Percentiles rank a stretch among this genome's conserved stretches.
These are phyloP conservation scores for Picea glauca DNA, from an alignment of 75 land plant species.

Conservation along the genomic window DNA sequence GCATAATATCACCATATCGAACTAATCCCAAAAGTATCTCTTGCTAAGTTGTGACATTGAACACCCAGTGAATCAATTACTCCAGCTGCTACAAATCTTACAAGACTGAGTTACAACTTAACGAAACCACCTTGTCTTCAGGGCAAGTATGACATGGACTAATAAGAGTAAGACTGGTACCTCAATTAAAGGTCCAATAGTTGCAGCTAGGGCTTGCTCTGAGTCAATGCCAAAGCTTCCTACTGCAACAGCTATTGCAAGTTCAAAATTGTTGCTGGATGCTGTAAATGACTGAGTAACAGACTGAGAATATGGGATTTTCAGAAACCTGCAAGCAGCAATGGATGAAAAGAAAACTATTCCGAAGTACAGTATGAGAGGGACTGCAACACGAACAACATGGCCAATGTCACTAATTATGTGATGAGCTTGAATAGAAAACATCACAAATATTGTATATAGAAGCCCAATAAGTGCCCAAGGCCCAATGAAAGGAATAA, in stretches of 20 bases:
- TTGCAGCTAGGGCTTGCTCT: constrained; percentile 40
- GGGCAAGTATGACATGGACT: constrained; percentile 19
- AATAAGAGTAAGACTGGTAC: constrained; percentile 30
- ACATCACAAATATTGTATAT: constrained; percentile 49
- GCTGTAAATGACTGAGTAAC: constrained; percentile 50
- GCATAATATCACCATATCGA: neutral
- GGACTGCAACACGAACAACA: constrained; percentile 42
- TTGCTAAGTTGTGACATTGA: neutral
- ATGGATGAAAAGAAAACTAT: constrained; percentile 30
- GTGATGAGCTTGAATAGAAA: constrained; percentile 35
- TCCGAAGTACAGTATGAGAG: constrained; percentile 29
- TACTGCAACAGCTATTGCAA: constrained; percentile 48
- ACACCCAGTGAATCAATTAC: neutral
- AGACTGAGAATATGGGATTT: constrained; percentile 26
- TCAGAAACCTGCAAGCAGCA: constrained; percentile 21
- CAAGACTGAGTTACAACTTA: neutral
- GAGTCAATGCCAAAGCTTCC: constrained; percentile 46
- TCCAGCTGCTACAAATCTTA: neutral
- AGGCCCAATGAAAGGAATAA: constrained; percentile 41
- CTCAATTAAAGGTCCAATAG: constrained; percentile 41
- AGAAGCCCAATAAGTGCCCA: constrained; percentile 39
- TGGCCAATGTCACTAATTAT: constrained; percentile 32
- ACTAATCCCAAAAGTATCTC: neutral
- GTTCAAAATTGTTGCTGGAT: constrained; percentile 44
- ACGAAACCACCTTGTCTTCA: constrained; percentile 6